A percentile compares a stretch with the other conserved stretches of the same genome.
Evolutionary conservation across 305 asterid species (phyloP).

Genomic region (Vinca major): DNA sequence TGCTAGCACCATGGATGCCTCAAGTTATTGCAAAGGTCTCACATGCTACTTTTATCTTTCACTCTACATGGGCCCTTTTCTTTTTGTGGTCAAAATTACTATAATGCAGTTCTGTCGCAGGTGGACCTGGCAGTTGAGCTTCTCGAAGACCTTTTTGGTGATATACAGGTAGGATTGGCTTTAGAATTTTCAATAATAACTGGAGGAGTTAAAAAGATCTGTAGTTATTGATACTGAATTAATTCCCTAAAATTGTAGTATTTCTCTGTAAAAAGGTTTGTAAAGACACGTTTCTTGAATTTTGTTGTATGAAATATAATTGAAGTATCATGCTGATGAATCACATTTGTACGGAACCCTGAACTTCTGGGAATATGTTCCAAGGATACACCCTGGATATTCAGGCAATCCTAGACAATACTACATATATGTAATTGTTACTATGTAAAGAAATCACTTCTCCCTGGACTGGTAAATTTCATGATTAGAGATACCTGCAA

Average conservation of each 20-base stretch:
- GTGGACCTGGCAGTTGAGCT: conserved; percentile 87
- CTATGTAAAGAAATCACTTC: not conserved
- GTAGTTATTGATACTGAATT: not conserved
- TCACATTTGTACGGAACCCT: not conserved
- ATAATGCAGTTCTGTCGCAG: conserved; percentile 28
- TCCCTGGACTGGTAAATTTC: not conserved
- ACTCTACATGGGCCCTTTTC: not conserved
- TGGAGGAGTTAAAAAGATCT: not conserved
- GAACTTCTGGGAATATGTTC: not conserved
- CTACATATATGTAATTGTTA: not conserved
- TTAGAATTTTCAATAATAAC: conserved; percentile 6
- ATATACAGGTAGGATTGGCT: conserved; percentile 54
- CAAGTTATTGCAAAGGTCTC: conserved; percentile 90
- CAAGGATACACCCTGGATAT: not conserved
- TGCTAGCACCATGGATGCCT: conserved; percentile 87
- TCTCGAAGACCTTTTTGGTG: conserved; percentile 87
- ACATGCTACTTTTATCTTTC: conserved; percentile 5
- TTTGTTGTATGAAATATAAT: not conserved
- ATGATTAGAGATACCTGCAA: not conserved
- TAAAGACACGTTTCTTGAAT: not conserved
- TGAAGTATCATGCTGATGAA: not conserved
- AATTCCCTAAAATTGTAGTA: not conserved
- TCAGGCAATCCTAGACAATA: not conserved
- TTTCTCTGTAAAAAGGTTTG: not conserved
- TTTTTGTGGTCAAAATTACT: conserved; percentile 7